A percentile compares a stretch with the other conserved stretches of the same genome.
phyloP scores from a whole-genome alignment of 2,329 filamentous ascomycete species.

The Fusarium luffae region DNA sequence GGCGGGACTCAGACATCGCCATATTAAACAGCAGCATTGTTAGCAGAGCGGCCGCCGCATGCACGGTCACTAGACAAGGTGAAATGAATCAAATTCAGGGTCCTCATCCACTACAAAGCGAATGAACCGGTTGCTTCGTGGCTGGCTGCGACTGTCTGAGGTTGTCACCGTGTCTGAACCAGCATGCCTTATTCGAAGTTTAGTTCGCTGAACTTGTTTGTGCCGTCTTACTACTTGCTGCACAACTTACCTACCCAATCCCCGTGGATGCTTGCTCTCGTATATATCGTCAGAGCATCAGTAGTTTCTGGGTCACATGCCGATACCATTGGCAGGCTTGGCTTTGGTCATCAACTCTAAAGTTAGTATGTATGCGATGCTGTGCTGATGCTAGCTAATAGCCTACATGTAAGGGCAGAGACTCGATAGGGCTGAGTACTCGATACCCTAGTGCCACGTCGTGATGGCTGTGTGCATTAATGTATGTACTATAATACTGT shows the following conservation, averaged over 20 bases:
- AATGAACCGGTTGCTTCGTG: conserved; percentile 20
- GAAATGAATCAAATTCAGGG: conserved; percentile 13
- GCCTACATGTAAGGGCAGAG: conserved; percentile 19
- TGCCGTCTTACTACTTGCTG: conserved; percentile 29
- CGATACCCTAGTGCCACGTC: conserved; percentile 40
- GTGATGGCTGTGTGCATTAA: conserved; percentile 36
- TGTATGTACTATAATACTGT: neutral
- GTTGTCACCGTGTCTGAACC: neutral
- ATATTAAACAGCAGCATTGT: conserved; percentile 7
- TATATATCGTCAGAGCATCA: neutral
- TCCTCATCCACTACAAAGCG: conserved; percentile 14
- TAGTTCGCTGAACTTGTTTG: neutral
- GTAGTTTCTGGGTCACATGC: neutral
- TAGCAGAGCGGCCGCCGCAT: conserved; percentile 28
- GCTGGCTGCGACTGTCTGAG: conserved; percentile 18
- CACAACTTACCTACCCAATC: conserved; percentile 1
- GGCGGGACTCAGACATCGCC: conserved; percentile 28
- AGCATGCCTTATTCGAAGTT: neutral
- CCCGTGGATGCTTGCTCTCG: conserved; percentile 5
- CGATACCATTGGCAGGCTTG: conserved; percentile 4
- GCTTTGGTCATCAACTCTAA: conserved; percentile 11
- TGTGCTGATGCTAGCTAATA: neutral
- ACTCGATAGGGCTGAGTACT: conserved; percentile 44
- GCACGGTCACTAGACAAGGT: conserved; percentile 6
- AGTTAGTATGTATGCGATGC: neutral